These are phyloP conservation scores for Butyriboletus appendiculatus DNA, from an alignment of 1,284 basidiomycete species.

Conservation along the genomic window DNA sequence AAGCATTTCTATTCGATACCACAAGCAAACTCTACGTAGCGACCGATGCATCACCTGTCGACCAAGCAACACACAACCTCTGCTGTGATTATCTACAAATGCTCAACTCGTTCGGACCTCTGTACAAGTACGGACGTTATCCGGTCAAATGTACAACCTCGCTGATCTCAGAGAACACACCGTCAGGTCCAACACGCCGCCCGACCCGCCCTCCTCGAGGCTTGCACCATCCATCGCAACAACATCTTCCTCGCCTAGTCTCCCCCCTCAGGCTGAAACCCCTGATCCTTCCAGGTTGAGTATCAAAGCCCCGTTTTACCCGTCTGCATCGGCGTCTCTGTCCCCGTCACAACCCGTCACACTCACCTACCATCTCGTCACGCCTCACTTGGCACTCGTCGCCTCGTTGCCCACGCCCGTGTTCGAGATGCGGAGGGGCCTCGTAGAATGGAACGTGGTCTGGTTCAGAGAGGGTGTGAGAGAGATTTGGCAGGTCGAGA, in stretches of 20 bases:
- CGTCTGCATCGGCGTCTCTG: conserved; percentile 51
- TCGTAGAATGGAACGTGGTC: conserved; percentile 93
- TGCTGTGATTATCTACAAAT: conserved; percentile 92
- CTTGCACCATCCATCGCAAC: conserved; percentile 2
- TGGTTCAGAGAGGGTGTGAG: conserved; percentile 81
- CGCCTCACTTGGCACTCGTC: conserved; percentile 78
- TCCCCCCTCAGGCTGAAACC: background rate
- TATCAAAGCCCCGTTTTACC: conserved; percentile 28
- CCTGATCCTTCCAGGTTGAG: conserved; percentile 1
- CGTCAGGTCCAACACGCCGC: conserved; percentile 42
- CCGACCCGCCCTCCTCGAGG: background rate
- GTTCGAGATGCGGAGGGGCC: conserved; percentile 75
- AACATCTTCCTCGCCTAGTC: background rate
- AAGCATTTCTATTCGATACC: conserved; percentile 92
- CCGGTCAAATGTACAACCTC: background rate
- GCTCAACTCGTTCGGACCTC: conserved; percentile 80
- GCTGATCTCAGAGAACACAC: conserved; percentile 2
- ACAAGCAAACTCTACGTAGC: conserved; percentile 87
- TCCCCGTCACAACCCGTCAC: conserved; percentile 68
- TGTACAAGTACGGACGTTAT: conserved; percentile 68
- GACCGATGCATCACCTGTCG: conserved; percentile 91
- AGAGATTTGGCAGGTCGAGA: conserved; percentile 74
- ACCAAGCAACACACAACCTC: conserved; percentile 83
- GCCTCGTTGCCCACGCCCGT: conserved; percentile 80
- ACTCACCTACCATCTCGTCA: conserved; percentile 86